These are phyloP conservation scores for Vanrija sp. DNA, from an alignment of 1,284 basidiomycete species.

Conservation along the genomic window DNA sequence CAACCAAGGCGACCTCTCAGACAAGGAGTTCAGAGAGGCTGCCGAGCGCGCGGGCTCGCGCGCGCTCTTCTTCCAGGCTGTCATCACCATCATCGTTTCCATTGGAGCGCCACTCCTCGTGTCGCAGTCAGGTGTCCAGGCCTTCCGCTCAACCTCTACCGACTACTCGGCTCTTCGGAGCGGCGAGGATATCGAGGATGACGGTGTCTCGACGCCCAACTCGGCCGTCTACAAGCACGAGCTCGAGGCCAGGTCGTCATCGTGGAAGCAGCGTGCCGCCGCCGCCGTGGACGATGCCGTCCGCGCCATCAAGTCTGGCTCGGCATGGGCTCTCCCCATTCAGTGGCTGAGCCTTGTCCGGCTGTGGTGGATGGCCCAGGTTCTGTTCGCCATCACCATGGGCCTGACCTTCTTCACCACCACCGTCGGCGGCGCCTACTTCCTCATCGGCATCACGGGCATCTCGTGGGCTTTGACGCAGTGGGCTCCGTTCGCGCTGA, in stretches of 20 bases:
- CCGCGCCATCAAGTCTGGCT: constrained; percentile 16
- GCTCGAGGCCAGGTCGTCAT: not conserved
- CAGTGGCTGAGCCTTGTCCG: constrained; percentile 42
- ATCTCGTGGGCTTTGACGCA: constrained; percentile 53
- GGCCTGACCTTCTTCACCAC: constrained; percentile 48
- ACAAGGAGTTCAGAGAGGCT: constrained; percentile 29
- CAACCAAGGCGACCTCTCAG: constrained; percentile 28
- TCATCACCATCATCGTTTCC: constrained; percentile 67
- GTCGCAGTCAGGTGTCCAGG: constrained; percentile 39
- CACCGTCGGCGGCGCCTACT: constrained; percentile 49
- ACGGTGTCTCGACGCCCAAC: constrained; percentile 14
- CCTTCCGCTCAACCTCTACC: constrained; percentile 2
- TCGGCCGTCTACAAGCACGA: constrained; percentile 28
- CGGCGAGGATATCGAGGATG: constrained; percentile 3
- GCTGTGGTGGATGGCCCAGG: constrained; percentile 41
- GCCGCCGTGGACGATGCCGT: constrained; percentile 14
- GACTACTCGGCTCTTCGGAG: not conserved
- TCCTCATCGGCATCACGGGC: constrained; percentile 52
- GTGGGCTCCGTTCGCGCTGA: constrained; percentile 39
- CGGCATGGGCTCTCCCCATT: constrained; percentile 34
- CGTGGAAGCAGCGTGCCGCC: constrained; percentile 2
- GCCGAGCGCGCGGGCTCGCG: constrained; percentile 66
- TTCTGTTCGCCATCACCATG: constrained; percentile 47
- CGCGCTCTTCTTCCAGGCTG: constrained; percentile 71
- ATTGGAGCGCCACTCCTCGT: constrained; percentile 71